Base-by-base conservation (phyloP, 257 asterid genomes). In the Ehretia macrophylla region DNA sequence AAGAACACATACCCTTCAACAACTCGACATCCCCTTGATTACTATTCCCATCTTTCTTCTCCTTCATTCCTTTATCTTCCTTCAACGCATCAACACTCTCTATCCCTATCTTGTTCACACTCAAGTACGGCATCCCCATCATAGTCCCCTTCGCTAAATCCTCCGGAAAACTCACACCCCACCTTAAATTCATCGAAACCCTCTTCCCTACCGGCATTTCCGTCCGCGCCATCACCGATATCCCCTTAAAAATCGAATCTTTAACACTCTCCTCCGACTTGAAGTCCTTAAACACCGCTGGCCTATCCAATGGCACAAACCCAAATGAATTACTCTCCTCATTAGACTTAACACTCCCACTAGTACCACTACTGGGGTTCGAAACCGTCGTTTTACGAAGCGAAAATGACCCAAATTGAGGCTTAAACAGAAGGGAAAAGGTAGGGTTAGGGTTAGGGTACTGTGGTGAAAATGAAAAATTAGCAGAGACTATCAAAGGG, bases 381-480 rank as follows among this genome's bases (percentile, higher is more conserved):
- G 79, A 87, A 54, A 23, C 66, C 32, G 82, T 80, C 65, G 84
- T 72, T 66, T 85, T 90, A 14, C 93, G 74, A 58, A 90, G 77
- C 49, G 91, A 83, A 67, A 87, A 87, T 0, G 95, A 82, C 1
- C 98, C 98, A 17, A 90, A 35, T 17, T 73, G 86, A 1, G 98
- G 96, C 59, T 83, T 87, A 68, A 90, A 68, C 21, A 77, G 62
- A 55, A 90, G 75, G 39, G 91, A 81, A 64, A 90, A 90, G 32
- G 84, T 81, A 17, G 98, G 96, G 74, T 66, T 76, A 1, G 83
- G 82, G 51, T 60, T 54, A 59, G 81, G 79, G 40, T 69, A 72
- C 4, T 77, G 55, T 1, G 95, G 95, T 63, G 82, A 75, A 75
- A 83, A 85, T 42, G 95, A 78, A 73, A 90, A 83, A 58, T 77